Base-by-base conservation (phyloP, 202 grass and related monocot genomes). In the Setaria viridis region DNA sequence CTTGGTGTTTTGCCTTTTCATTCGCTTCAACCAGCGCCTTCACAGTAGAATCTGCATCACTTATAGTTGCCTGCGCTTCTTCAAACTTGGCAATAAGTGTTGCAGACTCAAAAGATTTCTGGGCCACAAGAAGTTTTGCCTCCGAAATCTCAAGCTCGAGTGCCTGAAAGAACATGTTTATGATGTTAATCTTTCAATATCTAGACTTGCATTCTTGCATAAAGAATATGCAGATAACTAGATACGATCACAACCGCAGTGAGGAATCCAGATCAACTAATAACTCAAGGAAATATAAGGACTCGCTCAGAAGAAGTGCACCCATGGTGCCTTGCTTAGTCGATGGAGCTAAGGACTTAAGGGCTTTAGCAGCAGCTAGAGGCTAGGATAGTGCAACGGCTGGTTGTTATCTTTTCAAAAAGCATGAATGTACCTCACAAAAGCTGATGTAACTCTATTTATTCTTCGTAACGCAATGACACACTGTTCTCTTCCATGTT, bases 81-180 rank as follows among this genome's bases (percentile, higher is more conserved):
- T 96, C 88, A 90, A 99, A 87, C 84, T 91, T 95, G 51, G 42
- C 39, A 33, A 94, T 72, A 85, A 99, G 87, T 82, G 71, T 80
- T 62, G 89, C 88, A 86, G 84, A 89, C 77, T 99, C 97, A 82
- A 87, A 88, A 81, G 90, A 91, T 84, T 99, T 99, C 72, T 96
- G 86, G 62, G 82, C 65, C 10, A 88, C 84, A 67, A 91, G 55
- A 84, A 81, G 43, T 85, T 95, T 92, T 85, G 87, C 87, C 77
- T 99, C 85, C 11, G 67, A 94, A 67, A 94, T 48, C 64, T 99
- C 93, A 46, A 82, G 34, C 74, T 94, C 86, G 64, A 95, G 90
- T 78, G 78, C 86, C 95, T 98, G 82, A 65, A 90, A 59, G 34
- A 93, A 80, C 45, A 85, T 35, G 32, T 45, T 53, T 62, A 39